Conservation (phyloP, 805 yeast species). For the Torulaspora franciscae region DNA sequence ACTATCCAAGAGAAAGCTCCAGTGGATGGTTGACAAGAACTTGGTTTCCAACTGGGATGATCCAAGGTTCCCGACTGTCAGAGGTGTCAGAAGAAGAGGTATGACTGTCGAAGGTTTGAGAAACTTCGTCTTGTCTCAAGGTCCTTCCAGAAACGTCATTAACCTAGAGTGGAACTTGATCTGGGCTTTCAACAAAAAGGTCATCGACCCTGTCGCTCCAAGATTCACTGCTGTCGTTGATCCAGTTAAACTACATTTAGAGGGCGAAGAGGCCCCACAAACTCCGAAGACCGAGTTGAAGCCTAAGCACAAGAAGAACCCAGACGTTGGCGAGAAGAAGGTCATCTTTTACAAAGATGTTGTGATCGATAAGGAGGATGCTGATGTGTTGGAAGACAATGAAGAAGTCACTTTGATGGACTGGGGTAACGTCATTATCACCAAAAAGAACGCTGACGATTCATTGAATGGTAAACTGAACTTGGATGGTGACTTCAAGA, state of each 20-base stretch:
- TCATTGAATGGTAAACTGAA: slow-evolving; percentile 73
- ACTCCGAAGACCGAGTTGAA: slow-evolving; percentile 60
- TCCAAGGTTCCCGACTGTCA: slow-evolving; percentile 98
- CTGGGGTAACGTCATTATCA: slow-evolving; percentile 92
- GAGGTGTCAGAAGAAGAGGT: slow-evolving; percentile 99
- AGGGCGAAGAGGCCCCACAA: slow-evolving; percentile 58
- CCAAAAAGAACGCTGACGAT: slow-evolving; percentile 61
- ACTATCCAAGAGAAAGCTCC: slow-evolving; percentile 93
- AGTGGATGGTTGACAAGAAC: slow-evolving; percentile 95
- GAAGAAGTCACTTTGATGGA: slow-evolving; percentile 98
- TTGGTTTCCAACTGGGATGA: slow-evolving; percentile 95
- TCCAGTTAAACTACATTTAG: slow-evolving; percentile 64
- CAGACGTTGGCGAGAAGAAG: slow-evolving; percentile 80
- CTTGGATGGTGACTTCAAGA: slow-evolving; percentile 94
- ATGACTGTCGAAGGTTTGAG: slow-evolving; percentile 98
- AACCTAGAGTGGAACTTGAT: slow-evolving; percentile 96
- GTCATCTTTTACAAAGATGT: slow-evolving; percentile 61
- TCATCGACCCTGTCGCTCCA: slow-evolving; percentile 95
- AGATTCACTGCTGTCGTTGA: slow-evolving; percentile 82
- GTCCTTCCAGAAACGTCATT: slow-evolving; percentile 95
- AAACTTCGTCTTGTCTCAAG: slow-evolving; percentile 90
- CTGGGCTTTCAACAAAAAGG: slow-evolving; percentile 97
- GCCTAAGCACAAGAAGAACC: slow-evolving; percentile 93
- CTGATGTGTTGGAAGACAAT: slow-evolving; percentile 63
- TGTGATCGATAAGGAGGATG: slow-evolving; percentile 83